phyloP scores from a whole-genome alignment of 257 asterid species.

The Scutellaria galericulata region DNA sequence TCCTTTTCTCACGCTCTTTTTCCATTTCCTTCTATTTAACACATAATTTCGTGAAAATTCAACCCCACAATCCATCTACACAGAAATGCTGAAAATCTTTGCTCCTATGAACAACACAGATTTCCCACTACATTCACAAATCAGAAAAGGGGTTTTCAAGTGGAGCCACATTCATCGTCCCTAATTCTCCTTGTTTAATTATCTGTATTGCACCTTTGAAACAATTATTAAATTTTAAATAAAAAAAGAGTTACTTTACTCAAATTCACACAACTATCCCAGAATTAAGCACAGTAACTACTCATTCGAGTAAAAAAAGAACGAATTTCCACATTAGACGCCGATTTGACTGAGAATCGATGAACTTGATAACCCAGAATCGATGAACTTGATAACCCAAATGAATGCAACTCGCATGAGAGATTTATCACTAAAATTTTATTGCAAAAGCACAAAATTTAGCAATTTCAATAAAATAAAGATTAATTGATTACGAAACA shows the following conservation, averaged over 20 bases:
- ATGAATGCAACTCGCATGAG: slow-evolving; percentile 17
- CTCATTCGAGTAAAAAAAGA: slow-evolving; percentile 15
- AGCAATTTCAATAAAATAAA: slow-evolving; percentile 17
- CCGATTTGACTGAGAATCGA: slow-evolving; percentile 17
- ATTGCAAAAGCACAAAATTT: not conserved
- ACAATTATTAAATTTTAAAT: not conserved
- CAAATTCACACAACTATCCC: slow-evolving; percentile 11
- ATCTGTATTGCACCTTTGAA: not conserved
- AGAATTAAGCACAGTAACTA: slow-evolving; percentile 26
- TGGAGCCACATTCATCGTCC: slow-evolving; percentile 29
- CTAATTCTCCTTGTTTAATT: not conserved
- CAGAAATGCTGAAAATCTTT: not conserved
- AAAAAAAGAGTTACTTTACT: not conserved
- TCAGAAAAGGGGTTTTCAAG: slow-evolving; percentile 19
- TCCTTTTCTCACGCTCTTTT: slow-evolving; percentile 1
- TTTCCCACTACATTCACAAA: not conserved
- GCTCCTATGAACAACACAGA: not conserved
- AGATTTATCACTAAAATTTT: slow-evolving; percentile 7
- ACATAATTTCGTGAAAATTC: slow-evolving; percentile 1
- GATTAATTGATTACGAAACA: not conserved
- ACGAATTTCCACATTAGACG: not conserved
- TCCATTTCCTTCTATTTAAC: slow-evolving; percentile 1
- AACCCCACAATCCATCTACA: slow-evolving; percentile 26
- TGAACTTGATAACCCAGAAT: slow-evolving; percentile 8
- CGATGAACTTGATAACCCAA: slow-evolving; percentile 22